Percentiles rank a stretch among this genome's conserved stretches.
These are phyloP conservation scores for Rutstroemia sp. DNA, from an alignment of 2,329 filamentous ascomycete genomes.

Conservation along the genomic window DNA sequence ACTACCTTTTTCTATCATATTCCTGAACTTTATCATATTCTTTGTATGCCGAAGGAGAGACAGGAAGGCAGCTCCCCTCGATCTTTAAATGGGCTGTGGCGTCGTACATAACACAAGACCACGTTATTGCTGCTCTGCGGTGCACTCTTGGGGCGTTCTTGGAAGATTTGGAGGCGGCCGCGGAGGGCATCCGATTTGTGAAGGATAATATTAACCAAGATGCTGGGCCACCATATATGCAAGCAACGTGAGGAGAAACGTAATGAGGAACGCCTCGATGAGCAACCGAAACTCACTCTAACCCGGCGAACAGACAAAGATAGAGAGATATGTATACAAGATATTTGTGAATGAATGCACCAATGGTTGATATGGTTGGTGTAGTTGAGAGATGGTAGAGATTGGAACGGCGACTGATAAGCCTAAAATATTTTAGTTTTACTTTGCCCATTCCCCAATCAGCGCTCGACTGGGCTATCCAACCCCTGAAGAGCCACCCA, in stretches of 20 bases:
- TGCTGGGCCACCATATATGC: not conserved
- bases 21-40: not conserved
- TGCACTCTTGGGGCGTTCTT: not conserved
- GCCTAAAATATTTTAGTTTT: conserved; percentile 2
- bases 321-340: not conserved
- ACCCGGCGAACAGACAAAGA: not conserved
- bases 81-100: not conserved
- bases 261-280: conserved; percentile 1
- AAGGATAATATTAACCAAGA: conserved; percentile 3
- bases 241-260: not conserved
- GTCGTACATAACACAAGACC: not conserved
- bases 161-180: conserved; percentile 1
- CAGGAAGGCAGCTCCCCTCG: not conserved
- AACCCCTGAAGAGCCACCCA: not conserved
- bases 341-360: not conserved
- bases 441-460: conserved; percentile 3
- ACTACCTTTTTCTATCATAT: conserved; percentile 4
- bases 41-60: not conserved
- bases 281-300: not conserved
- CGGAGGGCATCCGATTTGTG: not conserved
- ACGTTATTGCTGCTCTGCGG: not conserved
- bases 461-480: not conserved
- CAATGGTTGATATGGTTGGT: not conserved
- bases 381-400: not conserved
- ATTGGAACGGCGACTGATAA: conserved; percentile 2